These are phyloP conservation scores for Calycina herbarum DNA, from an alignment of 2,329 filamentous ascomycete genomes.

Conservation along the genomic window DNA sequence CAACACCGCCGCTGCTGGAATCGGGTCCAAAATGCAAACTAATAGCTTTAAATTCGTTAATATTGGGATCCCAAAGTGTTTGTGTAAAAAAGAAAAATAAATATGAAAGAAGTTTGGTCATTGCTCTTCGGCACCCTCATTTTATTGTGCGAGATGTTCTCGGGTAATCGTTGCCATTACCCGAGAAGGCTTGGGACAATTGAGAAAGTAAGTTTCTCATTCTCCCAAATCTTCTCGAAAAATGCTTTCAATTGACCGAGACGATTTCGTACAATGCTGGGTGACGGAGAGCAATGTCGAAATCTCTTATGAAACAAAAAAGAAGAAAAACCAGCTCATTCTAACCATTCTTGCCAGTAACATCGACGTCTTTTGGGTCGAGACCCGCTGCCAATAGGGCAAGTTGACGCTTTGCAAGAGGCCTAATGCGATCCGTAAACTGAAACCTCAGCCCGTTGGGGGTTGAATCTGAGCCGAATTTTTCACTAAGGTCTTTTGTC, in stretches of 20 bases:
- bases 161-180: too few species aligned
- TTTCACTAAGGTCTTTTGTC: too few species aligned
- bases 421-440: constrained; percentile 44
- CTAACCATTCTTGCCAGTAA: constrained; percentile 17
- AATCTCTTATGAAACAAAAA: neutral
- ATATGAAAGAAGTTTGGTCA: neutral
- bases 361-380: constrained; percentile 41
- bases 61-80: neutral
- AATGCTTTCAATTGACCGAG: too few species aligned
- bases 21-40: constrained; percentile 58
- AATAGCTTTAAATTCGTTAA: constrained; percentile 48
- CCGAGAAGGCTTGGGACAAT: too few species aligned
- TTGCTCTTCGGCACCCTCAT: too few species aligned
- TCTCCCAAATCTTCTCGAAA: too few species aligned
- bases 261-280: too few species aligned
- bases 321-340: constrained; percentile 7
- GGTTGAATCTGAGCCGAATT: constrained; percentile 11
- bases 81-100: neutral
- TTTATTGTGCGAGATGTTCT: too few species aligned
- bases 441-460: constrained; percentile 26
- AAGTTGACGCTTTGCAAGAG: constrained; percentile 50
- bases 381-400: constrained; percentile 46
- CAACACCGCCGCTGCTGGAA: constrained; percentile 55
- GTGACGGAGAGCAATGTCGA: too few species aligned
- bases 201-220: too few species aligned